These are phyloP conservation scores for Aegle marmelos DNA, from an alignment of 345 rosid genomes.

Conservation along the genomic window DNA sequence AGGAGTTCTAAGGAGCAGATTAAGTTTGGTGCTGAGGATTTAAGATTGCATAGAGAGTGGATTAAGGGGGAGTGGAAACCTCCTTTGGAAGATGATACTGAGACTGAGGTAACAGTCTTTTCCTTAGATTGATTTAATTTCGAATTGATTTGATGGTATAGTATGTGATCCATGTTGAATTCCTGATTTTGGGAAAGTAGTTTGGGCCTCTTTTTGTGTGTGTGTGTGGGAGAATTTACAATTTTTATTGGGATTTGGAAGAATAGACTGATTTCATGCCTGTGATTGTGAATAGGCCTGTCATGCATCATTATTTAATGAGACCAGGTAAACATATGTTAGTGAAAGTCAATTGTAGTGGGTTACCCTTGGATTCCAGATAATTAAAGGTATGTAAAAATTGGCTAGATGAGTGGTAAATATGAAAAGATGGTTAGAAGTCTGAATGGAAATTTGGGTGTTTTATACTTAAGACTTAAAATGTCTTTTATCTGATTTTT, in stretches of 20 bases:
- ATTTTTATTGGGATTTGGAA: background rate
- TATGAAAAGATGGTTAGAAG: background rate
- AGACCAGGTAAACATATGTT: background rate
- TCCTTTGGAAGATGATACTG: conserved; percentile 37
- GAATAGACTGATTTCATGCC: background rate
- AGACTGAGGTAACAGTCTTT: conserved; percentile 14
- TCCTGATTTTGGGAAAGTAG: background rate
- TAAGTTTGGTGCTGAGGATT: conserved; percentile 36
- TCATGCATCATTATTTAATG: background rate
- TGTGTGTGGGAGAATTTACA: too few species aligned
- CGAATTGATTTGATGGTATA: too few species aligned
- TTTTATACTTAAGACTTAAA: background rate
- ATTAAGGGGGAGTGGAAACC: conserved; percentile 60
- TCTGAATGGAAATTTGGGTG: background rate
- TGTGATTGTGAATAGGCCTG: background rate
- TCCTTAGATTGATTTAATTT: conserved; percentile 2
- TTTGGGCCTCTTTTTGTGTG: background rate
- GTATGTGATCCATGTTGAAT: background rate
- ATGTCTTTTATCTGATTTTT: background rate
- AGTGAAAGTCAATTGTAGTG: background rate
- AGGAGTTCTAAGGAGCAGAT: conserved; percentile 53
- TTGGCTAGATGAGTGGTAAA: background rate
- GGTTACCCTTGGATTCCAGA: background rate
- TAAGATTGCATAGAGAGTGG: conserved; percentile 81
- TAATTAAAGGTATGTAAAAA: background rate